Evolutionary conservation across 1,139 yeast genomes (phyloP).

Genomic region (Blastobotrys indianensis): DNA sequence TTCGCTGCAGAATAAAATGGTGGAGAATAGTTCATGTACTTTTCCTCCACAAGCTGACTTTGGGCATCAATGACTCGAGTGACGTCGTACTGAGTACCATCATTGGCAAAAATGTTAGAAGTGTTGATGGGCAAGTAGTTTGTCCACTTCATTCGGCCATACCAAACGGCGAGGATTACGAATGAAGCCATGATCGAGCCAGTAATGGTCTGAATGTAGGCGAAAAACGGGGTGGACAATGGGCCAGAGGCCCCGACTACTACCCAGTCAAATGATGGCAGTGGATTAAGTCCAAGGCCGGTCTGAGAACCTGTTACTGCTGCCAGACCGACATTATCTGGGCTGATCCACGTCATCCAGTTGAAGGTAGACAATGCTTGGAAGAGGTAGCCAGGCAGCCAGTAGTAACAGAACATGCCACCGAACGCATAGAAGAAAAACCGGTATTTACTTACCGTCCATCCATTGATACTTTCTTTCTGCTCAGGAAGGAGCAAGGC

Average conservation of each 20-base stretch:
- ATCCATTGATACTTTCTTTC: constrained; percentile 34
- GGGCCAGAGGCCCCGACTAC: constrained; percentile 30
- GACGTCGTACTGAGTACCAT: constrained; percentile 42
- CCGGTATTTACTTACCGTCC: constrained; percentile 41
- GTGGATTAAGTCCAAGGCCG: constrained; percentile 56
- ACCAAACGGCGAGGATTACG: constrained; percentile 41
- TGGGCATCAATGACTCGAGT: constrained; percentile 37
- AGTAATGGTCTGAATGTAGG: constrained; percentile 37
- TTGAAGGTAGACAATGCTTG: constrained; percentile 44
- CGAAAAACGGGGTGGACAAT: constrained; percentile 42
- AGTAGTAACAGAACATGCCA: constrained; percentile 43
- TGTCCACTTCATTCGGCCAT: constrained; percentile 47
- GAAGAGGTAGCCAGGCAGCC: constrained; percentile 49
- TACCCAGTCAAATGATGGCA: constrained; percentile 47
- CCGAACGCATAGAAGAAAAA: constrained; percentile 38
- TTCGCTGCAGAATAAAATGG: constrained; percentile 43
- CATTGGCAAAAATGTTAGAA: constrained; percentile 43
- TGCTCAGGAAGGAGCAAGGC: constrained; percentile 36
- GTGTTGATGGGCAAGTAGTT: constrained; percentile 51
- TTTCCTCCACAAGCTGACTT: constrained; percentile 32
- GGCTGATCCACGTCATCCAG: constrained; percentile 57
- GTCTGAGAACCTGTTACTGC: constrained; percentile 43
- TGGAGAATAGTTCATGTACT: constrained; percentile 38
- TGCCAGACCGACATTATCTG: constrained; percentile 46
- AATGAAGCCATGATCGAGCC: constrained; percentile 41